Evolutionary conservation across 176 grass and related monocot species (phyloP).

Genomic region (Rhipidocladum racemiflorum): DNA sequence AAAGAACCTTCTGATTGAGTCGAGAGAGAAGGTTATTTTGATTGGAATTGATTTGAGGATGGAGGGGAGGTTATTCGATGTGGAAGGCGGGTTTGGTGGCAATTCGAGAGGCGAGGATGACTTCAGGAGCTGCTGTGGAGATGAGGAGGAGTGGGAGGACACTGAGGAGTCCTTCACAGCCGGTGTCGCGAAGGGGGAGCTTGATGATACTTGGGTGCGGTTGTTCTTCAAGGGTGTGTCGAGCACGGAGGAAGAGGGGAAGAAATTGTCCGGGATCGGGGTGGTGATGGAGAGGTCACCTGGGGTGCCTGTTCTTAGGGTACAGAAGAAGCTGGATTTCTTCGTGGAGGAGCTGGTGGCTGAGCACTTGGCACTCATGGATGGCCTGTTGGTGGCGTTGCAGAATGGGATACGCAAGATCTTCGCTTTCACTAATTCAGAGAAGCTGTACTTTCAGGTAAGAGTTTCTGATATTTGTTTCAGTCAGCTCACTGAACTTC

Average conservation of each 20-base stretch:
- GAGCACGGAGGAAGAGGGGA: conserved; percentile 34
- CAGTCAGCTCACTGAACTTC: neutral
- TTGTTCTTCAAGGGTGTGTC: conserved; percentile 98
- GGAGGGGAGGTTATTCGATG: conserved; percentile 29
- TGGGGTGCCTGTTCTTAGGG: conserved; percentile 49
- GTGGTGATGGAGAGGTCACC: conserved; percentile 83
- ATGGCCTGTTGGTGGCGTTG: conserved; percentile 73
- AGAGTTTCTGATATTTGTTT: conserved; percentile 23
- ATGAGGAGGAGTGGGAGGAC: conserved; percentile 94
- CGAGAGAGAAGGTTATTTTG: neutral
- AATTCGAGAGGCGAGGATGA: conserved; percentile 45
- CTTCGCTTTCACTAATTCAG: conserved; percentile 92
- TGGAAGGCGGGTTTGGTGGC: neutral
- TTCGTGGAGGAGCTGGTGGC: conserved; percentile 86
- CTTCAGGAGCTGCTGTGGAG: conserved; percentile 77
- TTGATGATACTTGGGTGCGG: conserved; percentile 71
- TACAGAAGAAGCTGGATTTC: conserved; percentile 98
- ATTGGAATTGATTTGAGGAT: conserved; percentile 21
- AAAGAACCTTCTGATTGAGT: neutral
- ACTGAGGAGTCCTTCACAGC: conserved; percentile 79
- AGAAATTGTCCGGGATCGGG: conserved; percentile 74
- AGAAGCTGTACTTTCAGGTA: conserved; percentile 95
- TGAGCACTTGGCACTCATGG: conserved; percentile 95
- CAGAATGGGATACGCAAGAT: conserved; percentile 76
- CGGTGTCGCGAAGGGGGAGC: conserved; percentile 49